Percentiles rank a stretch among this genome's conserved stretches.
Conservation (phyloP, 306 rosid species). For the Vicia faba region DNA sequence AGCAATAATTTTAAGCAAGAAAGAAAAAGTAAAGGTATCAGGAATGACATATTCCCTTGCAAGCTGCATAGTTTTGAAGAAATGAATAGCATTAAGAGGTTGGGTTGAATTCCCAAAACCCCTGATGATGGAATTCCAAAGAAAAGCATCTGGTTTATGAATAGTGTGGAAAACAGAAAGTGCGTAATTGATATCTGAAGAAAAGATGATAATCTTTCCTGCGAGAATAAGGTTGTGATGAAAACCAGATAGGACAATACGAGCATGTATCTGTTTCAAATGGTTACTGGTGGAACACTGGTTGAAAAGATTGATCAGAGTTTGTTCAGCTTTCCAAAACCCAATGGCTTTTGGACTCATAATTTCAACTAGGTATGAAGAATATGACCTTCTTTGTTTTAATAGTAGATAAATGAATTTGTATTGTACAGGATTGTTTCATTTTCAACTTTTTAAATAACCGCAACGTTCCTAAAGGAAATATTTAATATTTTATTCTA, state of each 20-base stretch:
- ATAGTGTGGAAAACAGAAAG: constrained; percentile 49
- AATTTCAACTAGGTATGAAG: too few relatives aligned
- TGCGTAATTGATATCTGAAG: constrained; percentile 63
- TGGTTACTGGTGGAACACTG: constrained; percentile 55
- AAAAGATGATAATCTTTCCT: constrained; percentile 61
- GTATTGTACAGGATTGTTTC: too few relatives aligned
- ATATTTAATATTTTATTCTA: too few relatives aligned
- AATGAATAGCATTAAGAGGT: constrained; percentile 50
- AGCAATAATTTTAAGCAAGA: constrained; percentile 60
- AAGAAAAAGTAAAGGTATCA: constrained; percentile 70
- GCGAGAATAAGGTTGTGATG: constrained; percentile 49
- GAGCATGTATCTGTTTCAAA: constrained; percentile 59
- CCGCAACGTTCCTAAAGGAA: too few relatives aligned
- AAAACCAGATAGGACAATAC: constrained; percentile 49
- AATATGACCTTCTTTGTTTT: too few relatives aligned
- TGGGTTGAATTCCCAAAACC: constrained; percentile 56
- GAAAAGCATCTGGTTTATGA: constrained; percentile 61
- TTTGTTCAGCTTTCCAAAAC: constrained; percentile 43
- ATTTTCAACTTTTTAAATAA: too few relatives aligned
- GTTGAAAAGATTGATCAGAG: constrained; percentile 53
- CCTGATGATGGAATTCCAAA: constrained; percentile 76
- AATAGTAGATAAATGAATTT: too few relatives aligned
- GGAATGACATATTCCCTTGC: neutral
- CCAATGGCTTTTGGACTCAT: constrained; percentile 36
- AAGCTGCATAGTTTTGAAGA: constrained; percentile 56